Conservation (phyloP, 768 basidiomycete genomes). For the Kwoniella bestiolae region DNA sequence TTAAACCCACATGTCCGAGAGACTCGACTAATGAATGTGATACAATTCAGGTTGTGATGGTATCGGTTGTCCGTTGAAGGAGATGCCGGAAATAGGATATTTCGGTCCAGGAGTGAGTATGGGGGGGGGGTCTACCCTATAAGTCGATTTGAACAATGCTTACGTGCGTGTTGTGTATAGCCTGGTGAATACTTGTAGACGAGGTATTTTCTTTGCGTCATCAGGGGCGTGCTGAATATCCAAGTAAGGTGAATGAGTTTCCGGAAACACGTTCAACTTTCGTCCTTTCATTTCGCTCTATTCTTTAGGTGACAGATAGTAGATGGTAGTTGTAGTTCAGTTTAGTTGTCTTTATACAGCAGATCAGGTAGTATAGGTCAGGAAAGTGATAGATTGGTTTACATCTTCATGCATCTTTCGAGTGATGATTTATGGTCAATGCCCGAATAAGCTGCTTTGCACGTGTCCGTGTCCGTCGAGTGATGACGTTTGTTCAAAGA, state of each 20-base stretch:
- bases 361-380: too few relatives aligned
- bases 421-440: too few relatives aligned
- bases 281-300: neutral
- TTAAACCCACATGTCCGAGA: too few relatives aligned
- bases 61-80: conserved; percentile 19
- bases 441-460: too few relatives aligned
- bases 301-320: neutral
- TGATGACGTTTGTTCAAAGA: too few relatives aligned
- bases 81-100: conserved; percentile 37
- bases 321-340: neutral
- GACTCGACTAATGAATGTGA: neutral
- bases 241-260: too few relatives aligned
- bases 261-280: too few relatives aligned
- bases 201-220: neutral
- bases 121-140: too few relatives aligned
- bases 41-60: conserved; percentile 11
- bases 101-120: conserved; percentile 33
- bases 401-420: too few relatives aligned
- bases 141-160: neutral
- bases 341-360: neutral
- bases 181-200: neutral
- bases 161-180: neutral
- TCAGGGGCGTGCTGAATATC: neutral
- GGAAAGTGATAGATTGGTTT: too few relatives aligned
- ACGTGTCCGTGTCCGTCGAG: too few relatives aligned